phyloP scores from a whole-genome alignment of 768 basidiomycete species.

The Pleurotus platypus region DNA sequence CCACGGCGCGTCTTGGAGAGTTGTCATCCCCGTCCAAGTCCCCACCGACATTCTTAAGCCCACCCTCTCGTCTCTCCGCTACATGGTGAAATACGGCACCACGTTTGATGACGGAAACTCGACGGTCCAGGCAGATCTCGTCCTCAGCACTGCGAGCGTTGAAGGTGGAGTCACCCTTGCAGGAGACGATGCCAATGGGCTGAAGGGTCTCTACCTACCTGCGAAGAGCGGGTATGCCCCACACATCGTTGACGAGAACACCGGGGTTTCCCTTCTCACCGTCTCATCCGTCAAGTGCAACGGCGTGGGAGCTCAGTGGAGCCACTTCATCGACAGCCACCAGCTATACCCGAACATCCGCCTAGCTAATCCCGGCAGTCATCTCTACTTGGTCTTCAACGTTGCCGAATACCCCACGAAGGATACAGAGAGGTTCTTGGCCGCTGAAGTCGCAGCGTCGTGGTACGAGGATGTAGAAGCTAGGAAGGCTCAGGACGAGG shows the following conservation, averaged over 20 bases:
- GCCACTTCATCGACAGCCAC: slow-evolving; percentile 18
- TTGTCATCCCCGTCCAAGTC: slow-evolving; percentile 10
- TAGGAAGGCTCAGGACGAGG: neutral
- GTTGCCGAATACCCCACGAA: slow-evolving; percentile 16
- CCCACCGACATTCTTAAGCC: slow-evolving; percentile 9
- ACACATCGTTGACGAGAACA: slow-evolving; percentile 14
- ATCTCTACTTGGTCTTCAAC: slow-evolving; percentile 18
- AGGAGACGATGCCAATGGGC: neutral
- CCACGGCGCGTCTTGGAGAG: slow-evolving; percentile 12
- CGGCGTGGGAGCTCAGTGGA: slow-evolving; percentile 15
- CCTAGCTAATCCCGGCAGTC: slow-evolving; percentile 3
- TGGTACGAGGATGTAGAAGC: slow-evolving; percentile 9
- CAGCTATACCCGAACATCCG: slow-evolving; percentile 14
- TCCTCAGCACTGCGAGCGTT: slow-evolving; percentile 10
- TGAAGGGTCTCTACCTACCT: slow-evolving; percentile 1
- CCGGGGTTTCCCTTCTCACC: slow-evolving; percentile 15
- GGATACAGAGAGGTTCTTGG: slow-evolving; percentile 13
- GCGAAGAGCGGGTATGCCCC: slow-evolving; percentile 10
- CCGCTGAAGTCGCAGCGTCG: slow-evolving; percentile 15
- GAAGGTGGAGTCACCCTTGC: slow-evolving; percentile 6
- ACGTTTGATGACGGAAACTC: slow-evolving; percentile 16
- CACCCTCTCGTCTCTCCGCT: slow-evolving; percentile 15
- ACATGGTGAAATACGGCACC: slow-evolving; percentile 19
- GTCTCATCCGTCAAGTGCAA: slow-evolving; percentile 16
- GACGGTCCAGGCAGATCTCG: slow-evolving; percentile 18